Evolutionary conservation across 202 grass and related monocot species (phyloP).

Genomic region (Setaria viridis): DNA sequence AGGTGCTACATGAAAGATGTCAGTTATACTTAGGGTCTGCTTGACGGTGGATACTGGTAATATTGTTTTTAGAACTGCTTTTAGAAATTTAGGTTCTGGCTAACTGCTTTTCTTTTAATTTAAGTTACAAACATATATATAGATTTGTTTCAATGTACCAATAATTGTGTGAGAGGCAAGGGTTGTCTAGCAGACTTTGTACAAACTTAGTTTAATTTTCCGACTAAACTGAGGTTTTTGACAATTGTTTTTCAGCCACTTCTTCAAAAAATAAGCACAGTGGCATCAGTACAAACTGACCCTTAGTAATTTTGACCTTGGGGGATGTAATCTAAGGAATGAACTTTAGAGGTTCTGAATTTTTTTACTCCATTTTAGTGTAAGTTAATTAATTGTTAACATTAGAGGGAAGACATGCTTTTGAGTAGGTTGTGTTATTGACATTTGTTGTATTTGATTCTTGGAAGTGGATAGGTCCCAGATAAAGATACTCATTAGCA

Average conservation of each 20-base stretch:
- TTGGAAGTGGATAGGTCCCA: slow-evolving; percentile 18
- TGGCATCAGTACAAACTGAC: background rate
- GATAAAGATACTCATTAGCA: background rate
- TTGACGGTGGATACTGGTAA: background rate
- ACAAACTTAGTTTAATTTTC: background rate
- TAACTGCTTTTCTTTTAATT: background rate
- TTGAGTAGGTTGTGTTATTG: background rate
- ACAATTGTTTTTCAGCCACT: background rate
- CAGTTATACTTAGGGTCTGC: background rate
- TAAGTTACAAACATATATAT: background rate
- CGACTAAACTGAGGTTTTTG: slow-evolving; percentile 1
- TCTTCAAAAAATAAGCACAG: background rate
- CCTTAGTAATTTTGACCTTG: slow-evolving; percentile 5
- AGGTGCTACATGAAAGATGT: slow-evolving; percentile 8
- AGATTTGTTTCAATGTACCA: background rate
- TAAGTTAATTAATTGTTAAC: slow-evolving; percentile 2
- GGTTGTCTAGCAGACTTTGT: background rate
- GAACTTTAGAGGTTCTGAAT: background rate
- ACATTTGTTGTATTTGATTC: slow-evolving; percentile 30
- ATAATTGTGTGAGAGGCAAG: slow-evolving; percentile 1
- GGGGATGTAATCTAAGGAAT: slow-evolving; percentile 13
- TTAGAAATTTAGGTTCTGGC: background rate
- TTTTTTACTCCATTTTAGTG: slow-evolving; percentile 3
- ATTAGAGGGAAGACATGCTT: slow-evolving; percentile 20
- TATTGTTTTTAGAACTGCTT: slow-evolving; percentile 10